A percentile compares a stretch with the other conserved stretches of the same genome.
Conservation (phyloP, 495 filamentous ascomycete genomes). For the Immersiella caudata region DNA sequence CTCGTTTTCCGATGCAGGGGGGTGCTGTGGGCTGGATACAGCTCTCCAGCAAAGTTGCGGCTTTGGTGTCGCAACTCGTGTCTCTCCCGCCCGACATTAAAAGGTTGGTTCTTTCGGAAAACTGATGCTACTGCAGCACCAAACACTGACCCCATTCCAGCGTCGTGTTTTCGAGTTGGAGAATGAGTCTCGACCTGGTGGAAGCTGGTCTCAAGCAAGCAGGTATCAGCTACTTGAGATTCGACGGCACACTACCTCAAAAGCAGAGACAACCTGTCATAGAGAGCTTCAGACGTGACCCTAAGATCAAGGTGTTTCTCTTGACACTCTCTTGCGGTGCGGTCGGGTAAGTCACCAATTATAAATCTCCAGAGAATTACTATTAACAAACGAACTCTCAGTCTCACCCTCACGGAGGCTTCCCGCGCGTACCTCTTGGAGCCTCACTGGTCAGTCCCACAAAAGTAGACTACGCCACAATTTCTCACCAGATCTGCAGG, state of each 20-base stretch:
- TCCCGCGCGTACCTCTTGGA: conserved; percentile 48
- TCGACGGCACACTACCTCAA: conserved; percentile 49
- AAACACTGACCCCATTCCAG: too few species aligned
- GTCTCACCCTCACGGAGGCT: conserved; percentile 42
- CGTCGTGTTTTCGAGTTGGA: conserved; percentile 53
- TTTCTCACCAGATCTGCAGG: conserved; percentile 25
- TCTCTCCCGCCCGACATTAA: conserved; percentile 27
- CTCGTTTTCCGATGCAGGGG: too few species aligned
- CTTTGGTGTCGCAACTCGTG: conserved; percentile 29
- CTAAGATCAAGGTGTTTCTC: conserved; percentile 36
- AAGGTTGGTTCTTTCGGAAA: conserved; percentile 24
- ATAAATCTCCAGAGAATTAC: too few species aligned
- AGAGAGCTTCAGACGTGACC: conserved; percentile 37
- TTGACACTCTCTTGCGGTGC: conserved; percentile 48
- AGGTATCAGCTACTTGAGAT: conserved; percentile 36
- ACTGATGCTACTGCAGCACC: too few species aligned
- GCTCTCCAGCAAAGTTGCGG: conserved; percentile 37
- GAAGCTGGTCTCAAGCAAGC: conserved; percentile 38
- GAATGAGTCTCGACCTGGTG: conserved; percentile 47
- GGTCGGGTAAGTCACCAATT: conserved; percentile 37
- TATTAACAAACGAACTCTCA: too few species aligned
- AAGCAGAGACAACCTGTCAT: conserved; percentile 40
- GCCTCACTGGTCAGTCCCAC: conserved; percentile 36
- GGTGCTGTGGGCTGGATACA: too few species aligned
- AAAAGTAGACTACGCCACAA: neutral